Percentiles rank a stretch among this genome's conserved stretches.
Evolutionary conservation across 2,329 filamentous ascomycete species (phyloP).

Genomic region (Aspergillus japonicus): DNA sequence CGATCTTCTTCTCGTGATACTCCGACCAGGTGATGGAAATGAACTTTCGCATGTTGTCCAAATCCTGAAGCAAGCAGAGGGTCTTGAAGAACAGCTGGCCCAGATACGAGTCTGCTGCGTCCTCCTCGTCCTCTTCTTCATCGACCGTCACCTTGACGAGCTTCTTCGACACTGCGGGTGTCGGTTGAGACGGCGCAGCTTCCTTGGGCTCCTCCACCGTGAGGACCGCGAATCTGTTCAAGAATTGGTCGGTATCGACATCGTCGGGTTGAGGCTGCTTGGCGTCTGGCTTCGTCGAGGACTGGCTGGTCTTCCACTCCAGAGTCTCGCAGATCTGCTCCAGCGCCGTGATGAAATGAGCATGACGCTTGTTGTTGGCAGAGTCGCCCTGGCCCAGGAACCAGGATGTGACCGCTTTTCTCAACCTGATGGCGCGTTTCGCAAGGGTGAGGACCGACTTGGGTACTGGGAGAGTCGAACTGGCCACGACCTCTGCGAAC

Average conservation of each 20-base stretch:
- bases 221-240: slow-evolving; percentile 30
- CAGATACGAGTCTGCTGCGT: slow-evolving; percentile 15
- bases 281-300: slow-evolving; percentile 18
- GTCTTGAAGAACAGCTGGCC: slow-evolving; percentile 24
- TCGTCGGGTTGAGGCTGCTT: slow-evolving; percentile 17
- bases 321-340: slow-evolving; percentile 28
- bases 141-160: slow-evolving; percentile 22
- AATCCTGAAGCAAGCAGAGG: slow-evolving; percentile 32
- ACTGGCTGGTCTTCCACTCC: slow-evolving; percentile 20
- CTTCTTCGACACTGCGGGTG: slow-evolving; percentile 15
- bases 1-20: slow-evolving; percentile 29
- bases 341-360: slow-evolving; percentile 27
- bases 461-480: slow-evolving; percentile 23
- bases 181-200: slow-evolving; percentile 11
- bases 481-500: slow-evolving; percentile 25
- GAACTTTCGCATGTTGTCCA: slow-evolving; percentile 29
- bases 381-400: slow-evolving; percentile 26
- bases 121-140: slow-evolving; percentile 18
- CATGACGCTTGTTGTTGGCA: slow-evolving; percentile 23
- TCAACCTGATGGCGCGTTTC: slow-evolving; percentile 28
- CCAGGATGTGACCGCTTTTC: slow-evolving; percentile 29
- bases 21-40: slow-evolving; percentile 31
- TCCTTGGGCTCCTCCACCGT: slow-evolving; percentile 28
- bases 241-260: slow-evolving; percentile 12
- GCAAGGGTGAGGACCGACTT: slow-evolving; percentile 23